Conservation (phyloP, 1,284 basidiomycete species). For the Ganoderma leucocontextum region DNA sequence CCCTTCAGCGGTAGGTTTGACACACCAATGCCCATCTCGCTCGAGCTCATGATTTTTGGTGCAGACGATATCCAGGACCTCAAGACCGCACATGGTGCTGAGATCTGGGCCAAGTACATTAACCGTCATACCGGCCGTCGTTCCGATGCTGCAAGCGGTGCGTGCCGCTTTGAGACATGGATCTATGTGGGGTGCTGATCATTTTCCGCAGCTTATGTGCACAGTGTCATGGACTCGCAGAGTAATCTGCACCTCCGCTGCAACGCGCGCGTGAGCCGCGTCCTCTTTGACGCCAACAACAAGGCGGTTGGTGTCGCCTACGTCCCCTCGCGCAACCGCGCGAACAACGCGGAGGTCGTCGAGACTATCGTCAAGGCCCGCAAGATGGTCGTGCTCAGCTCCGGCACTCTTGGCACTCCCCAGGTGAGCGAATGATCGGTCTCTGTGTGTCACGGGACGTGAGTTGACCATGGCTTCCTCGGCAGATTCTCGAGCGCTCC, state of each 20-base stretch:
- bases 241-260: conserved; percentile 68
- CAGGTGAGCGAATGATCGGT: conserved; percentile 33
- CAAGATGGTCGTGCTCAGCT: conserved; percentile 70
- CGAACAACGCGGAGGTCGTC: conserved; percentile 55
- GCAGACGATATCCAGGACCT: conserved; percentile 77
- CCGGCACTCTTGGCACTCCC: conserved; percentile 73
- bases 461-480: conserved; percentile 21
- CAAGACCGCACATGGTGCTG: conserved; percentile 67
- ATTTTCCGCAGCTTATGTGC: conserved; percentile 61
- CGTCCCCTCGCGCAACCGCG: conserved; percentile 68
- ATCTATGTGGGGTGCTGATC: conserved; percentile 8
- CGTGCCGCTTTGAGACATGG: conserved; percentile 11
- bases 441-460: neutral
- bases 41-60: neutral
- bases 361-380: conserved; percentile 73
- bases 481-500: conserved; percentile 72
- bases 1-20: conserved; percentile 66
- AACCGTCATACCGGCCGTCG: conserved; percentile 76
- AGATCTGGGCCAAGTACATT: conserved; percentile 82
- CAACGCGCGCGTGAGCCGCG: conserved; percentile 71
- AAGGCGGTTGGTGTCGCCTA: conserved; percentile 78
- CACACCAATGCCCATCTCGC: neutral
- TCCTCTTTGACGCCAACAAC: conserved; percentile 74
- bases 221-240: conserved; percentile 75
- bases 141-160: conserved; percentile 75